Percentiles rank a stretch among this genome's conserved stretches.
Evolutionary conservation across 306 rosid species (phyloP).

Genomic region (Castanea mollissima): DNA sequence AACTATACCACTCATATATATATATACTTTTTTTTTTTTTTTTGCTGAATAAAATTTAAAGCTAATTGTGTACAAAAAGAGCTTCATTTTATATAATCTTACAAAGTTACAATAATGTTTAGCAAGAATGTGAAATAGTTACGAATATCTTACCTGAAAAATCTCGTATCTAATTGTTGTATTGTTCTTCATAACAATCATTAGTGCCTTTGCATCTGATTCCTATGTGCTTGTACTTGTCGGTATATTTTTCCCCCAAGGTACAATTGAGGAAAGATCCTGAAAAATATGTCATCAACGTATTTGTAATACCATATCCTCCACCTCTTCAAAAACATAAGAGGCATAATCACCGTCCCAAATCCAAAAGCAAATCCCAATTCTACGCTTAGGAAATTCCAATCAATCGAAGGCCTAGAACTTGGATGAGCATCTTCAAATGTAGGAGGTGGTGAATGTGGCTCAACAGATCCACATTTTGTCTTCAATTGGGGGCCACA

Average conservation of each 20-base stretch:
- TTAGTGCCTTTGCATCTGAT: constrained; percentile 6
- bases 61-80: no score
- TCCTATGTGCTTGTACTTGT: not conserved
- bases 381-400: constrained; percentile 1
- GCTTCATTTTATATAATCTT: no score
- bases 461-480: not conserved
- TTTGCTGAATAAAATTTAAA: no score
- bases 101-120: no score
- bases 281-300: not conserved
- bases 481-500: constrained; percentile 6
- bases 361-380: constrained; percentile 1
- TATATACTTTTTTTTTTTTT: no score
- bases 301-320: not conserved
- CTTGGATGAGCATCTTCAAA: not conserved
- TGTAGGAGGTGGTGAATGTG: not conserved
- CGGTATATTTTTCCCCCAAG: no score
- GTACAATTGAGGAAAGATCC: not conserved
- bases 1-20: no score
- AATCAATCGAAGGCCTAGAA: not conserved
- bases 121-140: no score
- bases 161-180: no score
- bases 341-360: not conserved
- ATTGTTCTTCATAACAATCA: not conserved
- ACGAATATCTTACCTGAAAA: no score
- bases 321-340: not conserved